Conservation (phyloP, 768 basidiomycete species). For the Ramaria sp. region DNA sequence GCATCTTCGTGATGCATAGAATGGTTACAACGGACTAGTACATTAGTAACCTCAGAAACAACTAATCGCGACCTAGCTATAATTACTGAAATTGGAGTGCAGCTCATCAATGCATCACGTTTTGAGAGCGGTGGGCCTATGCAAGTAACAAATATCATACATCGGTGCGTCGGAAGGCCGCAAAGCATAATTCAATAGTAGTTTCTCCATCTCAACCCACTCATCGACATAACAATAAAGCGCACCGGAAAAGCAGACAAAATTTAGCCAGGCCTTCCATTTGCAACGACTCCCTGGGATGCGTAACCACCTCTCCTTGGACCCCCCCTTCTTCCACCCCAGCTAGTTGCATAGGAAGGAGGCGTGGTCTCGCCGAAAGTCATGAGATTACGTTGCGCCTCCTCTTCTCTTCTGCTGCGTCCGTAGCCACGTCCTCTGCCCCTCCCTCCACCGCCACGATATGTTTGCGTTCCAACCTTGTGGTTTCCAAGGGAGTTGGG, state of each 20-base stretch:
- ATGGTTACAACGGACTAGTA: not conserved
- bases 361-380: slow-evolving; percentile 85
- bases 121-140: not conserved
- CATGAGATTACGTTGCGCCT: slow-evolving; percentile 73
- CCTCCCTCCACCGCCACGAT: slow-evolving; percentile 19
- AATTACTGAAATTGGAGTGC: too few relatives aligned
- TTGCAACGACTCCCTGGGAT: not conserved
- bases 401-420: slow-evolving; percentile 68
- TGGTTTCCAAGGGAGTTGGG: slow-evolving; percentile 26
- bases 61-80: not conserved
- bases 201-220: not conserved
- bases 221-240: not conserved
- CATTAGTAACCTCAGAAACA: not conserved
- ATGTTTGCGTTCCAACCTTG: slow-evolving; percentile 28
- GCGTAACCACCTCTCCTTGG: slow-evolving; percentile 20
- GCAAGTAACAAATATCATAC: not conserved
- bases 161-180: not conserved
- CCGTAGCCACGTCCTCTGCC: slow-evolving; percentile 36
- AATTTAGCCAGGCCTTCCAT: slow-evolving; percentile 4
- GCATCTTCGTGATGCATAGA: slow-evolving; percentile 20
- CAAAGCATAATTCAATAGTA: not conserved
- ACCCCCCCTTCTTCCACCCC: slow-evolving; percentile 39
- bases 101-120: too few relatives aligned
- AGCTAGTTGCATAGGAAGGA: slow-evolving; percentile 68
- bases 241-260: not conserved